Conservation (phyloP, 495 filamentous ascomycete species). For the Aspergillus hancockii region DNA sequence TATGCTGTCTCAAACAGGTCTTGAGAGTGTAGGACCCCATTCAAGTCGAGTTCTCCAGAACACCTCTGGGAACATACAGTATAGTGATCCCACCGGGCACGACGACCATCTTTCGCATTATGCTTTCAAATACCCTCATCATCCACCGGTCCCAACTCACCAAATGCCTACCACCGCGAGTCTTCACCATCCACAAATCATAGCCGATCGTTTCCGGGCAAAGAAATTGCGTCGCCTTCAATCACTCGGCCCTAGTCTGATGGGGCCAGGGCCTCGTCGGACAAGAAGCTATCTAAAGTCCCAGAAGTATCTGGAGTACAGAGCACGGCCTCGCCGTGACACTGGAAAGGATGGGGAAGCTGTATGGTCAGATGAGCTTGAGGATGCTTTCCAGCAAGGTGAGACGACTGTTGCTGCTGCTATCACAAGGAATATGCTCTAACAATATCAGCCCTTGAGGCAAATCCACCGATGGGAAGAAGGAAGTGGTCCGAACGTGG, state of each 20-base stretch:
- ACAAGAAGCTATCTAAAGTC: conserved; percentile 48
- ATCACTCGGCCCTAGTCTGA: conserved; percentile 34
- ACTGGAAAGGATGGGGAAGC: conserved; percentile 55
- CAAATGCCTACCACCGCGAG: conserved; percentile 29
- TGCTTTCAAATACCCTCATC: conserved; percentile 44
- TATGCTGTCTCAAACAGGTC: conserved; percentile 44
- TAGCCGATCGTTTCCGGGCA: conserved; percentile 37
- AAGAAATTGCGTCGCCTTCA: conserved; percentile 44
- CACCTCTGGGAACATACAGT: conserved; percentile 51
- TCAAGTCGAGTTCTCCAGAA: conserved; percentile 48
- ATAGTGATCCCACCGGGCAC: conserved; percentile 33
- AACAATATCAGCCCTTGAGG: conserved; percentile 64
- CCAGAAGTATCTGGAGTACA: conserved; percentile 60
- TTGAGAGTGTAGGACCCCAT: conserved; percentile 43
- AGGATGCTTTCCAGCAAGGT: conserved; percentile 91
- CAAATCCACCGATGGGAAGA: conserved; percentile 79
- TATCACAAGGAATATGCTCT: conserved; percentile 5
- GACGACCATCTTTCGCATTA: conserved; percentile 44
- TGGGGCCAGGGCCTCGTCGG: conserved; percentile 30
- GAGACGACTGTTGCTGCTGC: conserved; percentile 23
- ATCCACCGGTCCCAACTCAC: conserved; percentile 32
- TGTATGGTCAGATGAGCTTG: conserved; percentile 81
- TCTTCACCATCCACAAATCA: conserved; percentile 33
- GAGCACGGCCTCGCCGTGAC: conserved; percentile 64
- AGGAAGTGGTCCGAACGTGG: conserved; percentile 72